These are phyloP conservation scores for Aspergillus felis DNA, from an alignment of 2,329 filamentous ascomycete genomes.

Conservation along the genomic window DNA sequence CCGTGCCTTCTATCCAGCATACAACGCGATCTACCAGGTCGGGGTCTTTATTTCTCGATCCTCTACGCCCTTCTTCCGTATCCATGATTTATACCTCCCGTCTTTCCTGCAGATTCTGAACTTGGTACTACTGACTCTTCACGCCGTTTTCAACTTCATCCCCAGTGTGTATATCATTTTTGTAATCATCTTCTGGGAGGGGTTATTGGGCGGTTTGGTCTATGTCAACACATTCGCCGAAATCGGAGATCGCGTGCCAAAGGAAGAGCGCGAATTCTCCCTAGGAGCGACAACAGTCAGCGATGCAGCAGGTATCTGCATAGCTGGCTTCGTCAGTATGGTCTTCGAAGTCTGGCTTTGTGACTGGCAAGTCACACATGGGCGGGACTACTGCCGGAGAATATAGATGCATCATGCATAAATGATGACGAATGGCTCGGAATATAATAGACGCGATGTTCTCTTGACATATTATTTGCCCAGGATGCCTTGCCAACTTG, in stretches of 20 bases:
- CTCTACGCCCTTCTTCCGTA: slow-evolving; percentile 79
- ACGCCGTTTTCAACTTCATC: slow-evolving; percentile 76
- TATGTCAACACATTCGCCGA: slow-evolving; percentile 97
- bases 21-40: slow-evolving; percentile 89
- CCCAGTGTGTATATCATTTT: slow-evolving; percentile 87
- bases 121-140: slow-evolving; percentile 66
- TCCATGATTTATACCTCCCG: slow-evolving; percentile 76
- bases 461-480: not conserved
- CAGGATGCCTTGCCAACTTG: not conserved
- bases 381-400: slow-evolving; percentile 67
- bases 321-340: slow-evolving; percentile 82
- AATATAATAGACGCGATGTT: not conserved
- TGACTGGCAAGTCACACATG: slow-evolving; percentile 75
- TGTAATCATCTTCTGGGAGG: slow-evolving; percentile 86
- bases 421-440: not conserved
- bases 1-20: slow-evolving; percentile 89
- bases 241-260: slow-evolving; percentile 77
- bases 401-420: slow-evolving; percentile 20
- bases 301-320: slow-evolving; percentile 84
- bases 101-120: slow-evolving; percentile 80
- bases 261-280: slow-evolving; percentile 82
- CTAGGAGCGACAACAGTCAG: slow-evolving; percentile 86
- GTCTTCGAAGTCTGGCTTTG: slow-evolving; percentile 77
- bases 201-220: slow-evolving; percentile 80
- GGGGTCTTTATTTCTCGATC: slow-evolving; percentile 94